A percentile compares a stretch with the other conserved stretches of the same genome.
These are phyloP conservation scores for Colletotrichum ledebouriae DNA, from an alignment of 2,329 filamentous ascomycete genomes.

Conservation along the genomic window DNA sequence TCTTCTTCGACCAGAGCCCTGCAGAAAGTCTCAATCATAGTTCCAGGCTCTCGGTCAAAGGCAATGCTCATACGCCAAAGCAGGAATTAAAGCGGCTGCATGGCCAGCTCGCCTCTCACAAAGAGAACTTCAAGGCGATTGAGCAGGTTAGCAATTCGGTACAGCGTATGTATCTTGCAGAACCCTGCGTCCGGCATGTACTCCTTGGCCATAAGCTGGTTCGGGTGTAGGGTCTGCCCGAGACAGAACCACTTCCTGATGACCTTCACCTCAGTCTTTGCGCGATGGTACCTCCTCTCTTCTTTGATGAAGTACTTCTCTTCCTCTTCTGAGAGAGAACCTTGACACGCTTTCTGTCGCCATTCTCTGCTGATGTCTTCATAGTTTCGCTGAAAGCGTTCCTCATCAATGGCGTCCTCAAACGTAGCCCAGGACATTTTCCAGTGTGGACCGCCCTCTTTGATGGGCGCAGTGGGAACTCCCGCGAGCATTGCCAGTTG, in stretches of 20 bases:
- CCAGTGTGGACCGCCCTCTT: constrained; percentile 50
- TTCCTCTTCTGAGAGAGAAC: background rate
- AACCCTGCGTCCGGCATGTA: constrained; percentile 50
- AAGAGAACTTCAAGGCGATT: constrained; percentile 49
- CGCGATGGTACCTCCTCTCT: constrained; percentile 38
- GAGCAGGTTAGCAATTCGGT: constrained; percentile 52
- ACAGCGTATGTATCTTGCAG: constrained; percentile 53
- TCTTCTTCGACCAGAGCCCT: constrained; percentile 22
- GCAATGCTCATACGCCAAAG: constrained; percentile 50
- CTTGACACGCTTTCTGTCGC: background rate
- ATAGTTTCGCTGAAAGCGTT: constrained; percentile 37
- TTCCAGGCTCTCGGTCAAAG: constrained; percentile 19
- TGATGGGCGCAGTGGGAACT: constrained; percentile 48
- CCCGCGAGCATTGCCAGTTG: constrained; percentile 46
- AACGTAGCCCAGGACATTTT: constrained; percentile 49
- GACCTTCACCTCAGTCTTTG: constrained; percentile 50
- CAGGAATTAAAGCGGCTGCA: constrained; percentile 56
- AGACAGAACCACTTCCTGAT: constrained; percentile 53
- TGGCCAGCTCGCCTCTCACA: constrained; percentile 46
- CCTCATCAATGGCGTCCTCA: constrained; percentile 46
- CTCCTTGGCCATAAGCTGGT: constrained; percentile 52
- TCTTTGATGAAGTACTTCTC: constrained; percentile 23
- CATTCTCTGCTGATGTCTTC: constrained; percentile 6
- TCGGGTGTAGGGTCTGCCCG: constrained; percentile 51
- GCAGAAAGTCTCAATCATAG: constrained; percentile 9